Conservation (phyloP, 106 monocot genomes). For the Dioscorea dumetorum region DNA sequence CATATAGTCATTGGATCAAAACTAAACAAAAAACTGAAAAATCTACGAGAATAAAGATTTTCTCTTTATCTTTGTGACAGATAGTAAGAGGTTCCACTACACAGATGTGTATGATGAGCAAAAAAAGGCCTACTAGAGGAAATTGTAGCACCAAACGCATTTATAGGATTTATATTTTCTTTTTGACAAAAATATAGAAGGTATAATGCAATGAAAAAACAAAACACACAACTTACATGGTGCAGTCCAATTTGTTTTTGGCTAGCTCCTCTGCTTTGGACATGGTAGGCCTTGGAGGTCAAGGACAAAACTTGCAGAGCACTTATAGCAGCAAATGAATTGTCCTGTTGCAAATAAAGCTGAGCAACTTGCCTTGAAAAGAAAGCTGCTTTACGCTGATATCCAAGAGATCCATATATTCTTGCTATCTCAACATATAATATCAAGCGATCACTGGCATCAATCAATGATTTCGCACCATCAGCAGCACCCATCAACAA, state of each 20-base stretch:
- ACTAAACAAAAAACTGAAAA: too few species aligned
- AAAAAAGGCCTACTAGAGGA: too few species aligned
- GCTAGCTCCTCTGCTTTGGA: conserved; percentile 75
- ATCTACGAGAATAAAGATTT: too few species aligned
- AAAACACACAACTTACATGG: conserved; percentile 7
- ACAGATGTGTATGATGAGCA: too few species aligned
- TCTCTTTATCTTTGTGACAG: too few species aligned
- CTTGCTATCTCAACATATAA: conserved; percentile 93
- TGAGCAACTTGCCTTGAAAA: conserved; percentile 95
- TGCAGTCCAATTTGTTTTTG: conserved; percentile 11
- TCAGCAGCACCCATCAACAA: conserved; percentile 92
- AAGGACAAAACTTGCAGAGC: conserved; percentile 89
- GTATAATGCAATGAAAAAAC: too few species aligned
- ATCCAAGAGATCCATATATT: conserved; percentile 84
- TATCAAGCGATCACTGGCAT: conserved; percentile 88
- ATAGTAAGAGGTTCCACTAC: too few species aligned
- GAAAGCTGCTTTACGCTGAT: conserved; percentile 95
- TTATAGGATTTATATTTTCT: too few species aligned
- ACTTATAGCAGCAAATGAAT: conserved; percentile 69
- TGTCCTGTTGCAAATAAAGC: conserved; percentile 90
- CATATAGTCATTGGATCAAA: too few species aligned
- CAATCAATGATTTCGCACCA: conserved; percentile 94
- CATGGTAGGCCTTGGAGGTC: conserved; percentile 82
- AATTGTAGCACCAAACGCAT: too few species aligned
- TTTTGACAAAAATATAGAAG: too few species aligned